A percentile compares a stretch with the other conserved stretches of the same genome.
Conservation (phyloP, 495 filamentous ascomycete species). For the Trichoderma gamsii region DNA sequence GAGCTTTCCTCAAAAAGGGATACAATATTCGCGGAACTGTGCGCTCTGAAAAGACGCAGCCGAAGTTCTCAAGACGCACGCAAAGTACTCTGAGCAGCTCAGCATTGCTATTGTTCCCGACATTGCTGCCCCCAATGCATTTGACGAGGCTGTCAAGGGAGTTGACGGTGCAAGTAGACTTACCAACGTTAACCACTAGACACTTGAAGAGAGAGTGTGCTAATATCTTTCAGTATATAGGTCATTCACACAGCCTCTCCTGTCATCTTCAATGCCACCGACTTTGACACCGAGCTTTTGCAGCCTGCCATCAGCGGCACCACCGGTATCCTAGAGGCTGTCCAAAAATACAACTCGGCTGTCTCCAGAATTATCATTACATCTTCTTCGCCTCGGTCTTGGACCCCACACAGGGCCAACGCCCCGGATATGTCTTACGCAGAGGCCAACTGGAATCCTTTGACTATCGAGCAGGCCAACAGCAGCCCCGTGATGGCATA, state of each 20-base stretch:
- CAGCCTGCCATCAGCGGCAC: constrained; percentile 45
- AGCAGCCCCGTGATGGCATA: constrained; percentile 33
- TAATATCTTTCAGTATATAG: constrained; percentile 2
- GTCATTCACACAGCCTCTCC: constrained; percentile 51
- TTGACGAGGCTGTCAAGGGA: constrained; percentile 41
- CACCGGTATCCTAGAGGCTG: constrained; percentile 39
- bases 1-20: constrained; percentile 44
- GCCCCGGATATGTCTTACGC: constrained; percentile 39
- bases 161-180: constrained; percentile 17
- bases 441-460: constrained; percentile 45
- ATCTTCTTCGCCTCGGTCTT: constrained; percentile 44
- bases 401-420: constrained; percentile 29
- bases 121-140: constrained; percentile 37
- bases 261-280: constrained; percentile 33
- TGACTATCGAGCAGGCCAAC: constrained; percentile 24
- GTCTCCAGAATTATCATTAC: constrained; percentile 49
- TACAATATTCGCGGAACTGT: constrained; percentile 44
- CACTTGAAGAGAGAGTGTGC: constrained; percentile 22
- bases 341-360: constrained; percentile 25
- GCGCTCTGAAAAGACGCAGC: constrained; percentile 22
- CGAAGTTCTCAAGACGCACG: background rate
- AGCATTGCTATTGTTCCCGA: constrained; percentile 34
- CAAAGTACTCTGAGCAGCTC: background rate
- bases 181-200: background rate
- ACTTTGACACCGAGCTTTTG: constrained; percentile 43